Conservation (phyloP, 2,329 filamentous ascomycete species). For the Botrytis fabae region DNA sequence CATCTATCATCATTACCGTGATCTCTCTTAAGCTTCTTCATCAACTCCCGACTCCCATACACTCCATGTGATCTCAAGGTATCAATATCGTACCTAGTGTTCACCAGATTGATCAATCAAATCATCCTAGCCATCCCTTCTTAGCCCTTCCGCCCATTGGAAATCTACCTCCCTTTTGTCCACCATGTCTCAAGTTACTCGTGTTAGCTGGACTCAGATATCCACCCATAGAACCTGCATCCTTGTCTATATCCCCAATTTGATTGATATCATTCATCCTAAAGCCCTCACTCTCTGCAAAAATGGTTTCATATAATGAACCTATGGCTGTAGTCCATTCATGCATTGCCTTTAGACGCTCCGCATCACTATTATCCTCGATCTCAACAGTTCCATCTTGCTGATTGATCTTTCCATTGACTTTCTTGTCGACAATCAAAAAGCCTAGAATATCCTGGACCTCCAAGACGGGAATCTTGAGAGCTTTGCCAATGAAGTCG, state of each 20-base stretch:
- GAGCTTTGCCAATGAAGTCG: slow-evolving; percentile 80
- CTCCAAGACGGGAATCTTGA: slow-evolving; percentile 81
- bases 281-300: slow-evolving; percentile 77
- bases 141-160: neutral
- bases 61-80: neutral
- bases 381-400: slow-evolving; percentile 82
- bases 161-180: slow-evolving; percentile 1
- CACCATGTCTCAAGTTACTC: neutral
- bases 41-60: neutral
- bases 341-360: slow-evolving; percentile 71
- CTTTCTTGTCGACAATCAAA: slow-evolving; percentile 85
- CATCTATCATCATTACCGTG: slow-evolving; percentile 14
- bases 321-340: slow-evolving; percentile 71
- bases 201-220: neutral
- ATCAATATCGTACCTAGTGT: neutral
- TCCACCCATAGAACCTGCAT: neutral
- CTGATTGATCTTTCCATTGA: slow-evolving; percentile 87
- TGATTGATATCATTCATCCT: slow-evolving; percentile 35
- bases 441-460: slow-evolving; percentile 96
- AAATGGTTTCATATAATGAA: slow-evolving; percentile 67
- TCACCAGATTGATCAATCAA: neutral
- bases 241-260: slow-evolving; percentile 20
- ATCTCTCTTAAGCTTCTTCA: neutral
- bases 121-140: neutral
- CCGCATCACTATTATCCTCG: slow-evolving; percentile 68